A percentile compares a stretch with the other conserved stretches of the same genome.
phyloP scores from a whole-genome alignment of 148 eudicot species.

The Vaccinium macrocarpon region DNA sequence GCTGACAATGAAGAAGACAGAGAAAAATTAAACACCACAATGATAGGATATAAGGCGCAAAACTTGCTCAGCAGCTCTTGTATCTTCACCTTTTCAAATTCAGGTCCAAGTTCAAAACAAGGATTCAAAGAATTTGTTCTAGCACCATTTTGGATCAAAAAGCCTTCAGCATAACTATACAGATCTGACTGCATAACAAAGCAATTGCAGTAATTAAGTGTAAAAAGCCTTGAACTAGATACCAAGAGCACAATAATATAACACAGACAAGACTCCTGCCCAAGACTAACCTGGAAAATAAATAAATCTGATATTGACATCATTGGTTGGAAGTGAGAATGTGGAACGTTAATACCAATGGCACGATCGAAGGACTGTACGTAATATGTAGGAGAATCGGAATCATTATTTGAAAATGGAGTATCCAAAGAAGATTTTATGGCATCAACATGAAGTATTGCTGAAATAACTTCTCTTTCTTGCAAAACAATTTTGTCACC shows the following conservation, averaged over 20 bases:
- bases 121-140: conserved; percentile 35
- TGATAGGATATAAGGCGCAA: no score
- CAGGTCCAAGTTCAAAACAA: no score
- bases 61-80: no score
- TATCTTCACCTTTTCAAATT: no score
- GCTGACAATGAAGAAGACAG: no score
- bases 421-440: conserved; percentile 4
- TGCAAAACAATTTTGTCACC: conserved; percentile 10
- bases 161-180: conserved; percentile 30
- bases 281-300: conserved; percentile 37
- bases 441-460: background rate
- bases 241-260: background rate
- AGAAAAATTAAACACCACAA: no score
- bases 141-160: conserved; percentile 34
- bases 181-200: conserved; percentile 48
- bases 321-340: conserved; percentile 36
- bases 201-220: background rate
- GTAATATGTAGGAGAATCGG: conserved; percentile 10
- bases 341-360: conserved; percentile 36
- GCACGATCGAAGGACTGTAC: conserved; percentile 32
- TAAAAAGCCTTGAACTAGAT: background rate
- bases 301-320: conserved; percentile 44
- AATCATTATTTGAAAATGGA: conserved; percentile 17
- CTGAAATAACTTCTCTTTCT: conserved; percentile 4
- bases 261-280: conserved; percentile 4